Base-by-base conservation (phyloP, 768 basidiomycete genomes). In the Xerocomellus chrysenteron region DNA sequence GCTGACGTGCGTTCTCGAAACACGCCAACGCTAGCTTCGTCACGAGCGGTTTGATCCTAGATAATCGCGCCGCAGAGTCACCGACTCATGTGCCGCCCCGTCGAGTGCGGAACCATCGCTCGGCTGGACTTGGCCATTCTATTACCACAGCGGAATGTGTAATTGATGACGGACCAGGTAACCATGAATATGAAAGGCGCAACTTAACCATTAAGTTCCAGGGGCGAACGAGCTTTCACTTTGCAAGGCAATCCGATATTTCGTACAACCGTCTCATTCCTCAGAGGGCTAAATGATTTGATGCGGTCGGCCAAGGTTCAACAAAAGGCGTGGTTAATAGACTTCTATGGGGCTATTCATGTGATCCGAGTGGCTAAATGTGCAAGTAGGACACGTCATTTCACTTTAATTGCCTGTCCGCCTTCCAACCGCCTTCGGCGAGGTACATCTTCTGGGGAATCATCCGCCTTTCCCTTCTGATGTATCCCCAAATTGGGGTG, bases 381-480 rank as follows among this genome's bases (percentile, higher is more conserved):
- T 52, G 61, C 55, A 50, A 37, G 26, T 42, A 65, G 50, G 44
- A 50, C 44, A 55, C 52, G 47, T 72, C 76, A 85, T 68, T 80
- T 80, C 64, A 84, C 77, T 71, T 84, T 85, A 54, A 77, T 77
- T 57, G 78, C 73, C 55, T 63, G 78, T 39, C 84, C 83, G 51
- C 79, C 78, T 64, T 85, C 83, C 44, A 85, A 71, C 55, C 83
- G 78, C 66, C 84, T 77, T 63, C 82, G 72, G 65, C 84, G 78
- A 58, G 73, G 67, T 53, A 78, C 81, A 56, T 78, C 76, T 53
- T 77, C 76, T 60, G 66, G 58, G 37, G 56, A 65, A 47, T 64
- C 67, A 47, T 72, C 71, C 36, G 42, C 49, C 52, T 65, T 62
- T 39, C 60, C 67, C 50, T 66, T 75, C 69, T 77, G 76, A 54